A percentile compares a stretch with the other conserved stretches of the same genome.
phyloP scores from a whole-genome alignment of 2,329 filamentous ascomycete species.

The Tolypocladium ophioglossoides region DNA sequence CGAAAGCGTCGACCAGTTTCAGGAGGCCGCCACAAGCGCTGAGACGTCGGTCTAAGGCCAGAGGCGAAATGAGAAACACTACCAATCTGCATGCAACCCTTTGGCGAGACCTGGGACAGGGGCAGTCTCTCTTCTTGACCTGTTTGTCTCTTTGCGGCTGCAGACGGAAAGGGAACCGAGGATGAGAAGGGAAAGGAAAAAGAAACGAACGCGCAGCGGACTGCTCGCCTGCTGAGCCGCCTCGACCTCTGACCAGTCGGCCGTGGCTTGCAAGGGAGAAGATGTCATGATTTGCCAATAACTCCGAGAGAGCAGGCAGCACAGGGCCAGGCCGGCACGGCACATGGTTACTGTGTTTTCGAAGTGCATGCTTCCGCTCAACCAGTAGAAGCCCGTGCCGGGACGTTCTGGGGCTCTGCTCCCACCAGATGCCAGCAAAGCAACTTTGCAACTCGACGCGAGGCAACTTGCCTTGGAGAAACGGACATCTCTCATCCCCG shows the following conservation, averaged over 20 bases:
- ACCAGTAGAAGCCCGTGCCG: no score
- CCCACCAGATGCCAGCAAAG: not conserved
- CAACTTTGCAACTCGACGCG: not conserved
- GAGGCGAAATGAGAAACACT: constrained; percentile 6
- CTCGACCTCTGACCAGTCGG: not conserved
- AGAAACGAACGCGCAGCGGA: not conserved
- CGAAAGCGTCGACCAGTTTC: not conserved
- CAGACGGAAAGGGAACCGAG: not conserved
- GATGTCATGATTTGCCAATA: not conserved
- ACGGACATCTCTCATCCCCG: no score
- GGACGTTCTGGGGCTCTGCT: no score
- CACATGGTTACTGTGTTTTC: not conserved
- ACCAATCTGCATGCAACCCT: constrained; percentile 6
- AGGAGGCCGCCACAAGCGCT: not conserved
- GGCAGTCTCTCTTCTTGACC: not conserved
- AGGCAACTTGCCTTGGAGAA: no score
- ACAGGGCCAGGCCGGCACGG: not conserved
- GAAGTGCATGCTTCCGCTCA: not conserved
- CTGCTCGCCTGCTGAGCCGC: not conserved
- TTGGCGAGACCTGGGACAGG: not conserved
- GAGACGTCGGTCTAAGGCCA: not conserved
- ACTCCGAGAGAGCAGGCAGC: not conserved
- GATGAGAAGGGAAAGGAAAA: not conserved
- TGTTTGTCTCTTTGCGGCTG: not conserved
- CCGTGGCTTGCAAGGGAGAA: not conserved